These are phyloP conservation scores for Pseudotsuga menziesii DNA, from an alignment of 75 land plant genomes.

Conservation along the genomic window DNA sequence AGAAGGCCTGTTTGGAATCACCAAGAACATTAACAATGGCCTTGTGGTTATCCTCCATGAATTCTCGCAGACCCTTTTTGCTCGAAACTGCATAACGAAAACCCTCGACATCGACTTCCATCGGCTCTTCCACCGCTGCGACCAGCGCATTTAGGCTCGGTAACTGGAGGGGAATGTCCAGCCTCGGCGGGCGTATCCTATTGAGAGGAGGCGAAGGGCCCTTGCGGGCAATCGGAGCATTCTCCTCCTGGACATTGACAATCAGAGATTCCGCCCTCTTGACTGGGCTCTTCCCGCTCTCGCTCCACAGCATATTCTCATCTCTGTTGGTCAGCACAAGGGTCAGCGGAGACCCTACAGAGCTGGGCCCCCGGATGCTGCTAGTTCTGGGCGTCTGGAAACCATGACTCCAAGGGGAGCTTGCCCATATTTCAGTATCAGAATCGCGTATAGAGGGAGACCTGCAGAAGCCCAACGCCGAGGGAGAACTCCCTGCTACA, in stretches of 20 bases:
- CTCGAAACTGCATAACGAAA: slow-evolving; percentile 41
- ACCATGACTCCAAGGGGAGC: too few species aligned
- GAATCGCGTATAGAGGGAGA: too few species aligned
- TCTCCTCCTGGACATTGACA: neutral
- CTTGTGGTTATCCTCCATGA: slow-evolving; percentile 48
- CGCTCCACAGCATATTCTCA: neutral
- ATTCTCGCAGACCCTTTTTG: slow-evolving; percentile 59
- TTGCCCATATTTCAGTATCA: too few species aligned
- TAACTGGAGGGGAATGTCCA: slow-evolving; percentile 44
- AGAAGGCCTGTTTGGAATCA: slow-evolving; percentile 53
- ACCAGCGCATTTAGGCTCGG: neutral
- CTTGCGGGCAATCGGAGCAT: neutral
- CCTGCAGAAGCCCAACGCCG: too few species aligned
- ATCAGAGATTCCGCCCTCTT: neutral
- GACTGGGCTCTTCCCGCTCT: neutral
- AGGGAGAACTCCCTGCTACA: too few species aligned
- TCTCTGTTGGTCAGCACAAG: neutral
- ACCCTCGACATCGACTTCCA: slow-evolving; percentile 25
- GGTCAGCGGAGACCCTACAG: neutral
- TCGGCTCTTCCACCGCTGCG: neutral
- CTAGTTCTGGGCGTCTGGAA: neutral
- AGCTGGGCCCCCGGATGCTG: too few species aligned
- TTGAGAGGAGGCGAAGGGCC: slow-evolving; percentile 23
- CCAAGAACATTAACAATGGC: slow-evolving; percentile 45
- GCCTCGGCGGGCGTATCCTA: slow-evolving; percentile 70